Evolutionary conservation across 2,329 filamentous ascomycete genomes (phyloP).

Genomic region (Aureobasidium sp.): DNA sequence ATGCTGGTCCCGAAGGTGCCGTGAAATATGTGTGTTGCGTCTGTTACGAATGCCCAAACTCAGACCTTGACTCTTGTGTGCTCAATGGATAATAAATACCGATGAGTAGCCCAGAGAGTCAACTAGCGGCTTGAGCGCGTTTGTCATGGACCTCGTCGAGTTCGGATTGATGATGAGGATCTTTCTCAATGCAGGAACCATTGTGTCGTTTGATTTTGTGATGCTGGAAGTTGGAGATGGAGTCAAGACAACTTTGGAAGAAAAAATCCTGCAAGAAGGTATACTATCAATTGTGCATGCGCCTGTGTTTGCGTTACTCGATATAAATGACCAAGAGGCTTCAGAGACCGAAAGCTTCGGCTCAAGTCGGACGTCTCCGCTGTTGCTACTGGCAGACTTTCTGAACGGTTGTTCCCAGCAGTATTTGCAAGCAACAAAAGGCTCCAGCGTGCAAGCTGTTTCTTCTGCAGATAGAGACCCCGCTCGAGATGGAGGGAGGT

Average conservation of each 20-base stretch:
- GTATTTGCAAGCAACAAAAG: neutral
- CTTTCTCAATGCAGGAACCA: constrained; percentile 8
- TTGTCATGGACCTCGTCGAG: constrained; percentile 64
- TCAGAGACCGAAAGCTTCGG: neutral
- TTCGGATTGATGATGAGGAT: constrained; percentile 76
- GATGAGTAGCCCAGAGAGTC: constrained; percentile 35
- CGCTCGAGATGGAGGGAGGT: neutral
- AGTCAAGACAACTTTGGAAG: neutral
- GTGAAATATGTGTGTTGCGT: constrained; percentile 55
- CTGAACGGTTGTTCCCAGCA: neutral
- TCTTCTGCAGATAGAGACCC: neutral
- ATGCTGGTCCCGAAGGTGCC: constrained; percentile 56
- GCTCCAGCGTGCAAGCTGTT: neutral
- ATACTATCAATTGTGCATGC: neutral
- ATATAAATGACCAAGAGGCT: constrained; percentile 9
- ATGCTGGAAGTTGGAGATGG: neutral
- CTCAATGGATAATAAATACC: constrained; percentile 28
- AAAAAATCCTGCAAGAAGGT: neutral
- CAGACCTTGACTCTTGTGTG: constrained; percentile 1
- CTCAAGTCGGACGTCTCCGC: constrained; percentile 3
- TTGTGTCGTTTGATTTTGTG: neutral
- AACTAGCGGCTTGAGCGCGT: constrained; percentile 48
- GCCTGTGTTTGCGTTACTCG: constrained; percentile 8
- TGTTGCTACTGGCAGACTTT: neutral
- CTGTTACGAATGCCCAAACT: constrained; percentile 31